A percentile compares a stretch with the other conserved stretches of the same genome.
Evolutionary conservation across 169 alveolate genomes (phyloP).

Genomic region (Cytauxzoon felis): DNA sequence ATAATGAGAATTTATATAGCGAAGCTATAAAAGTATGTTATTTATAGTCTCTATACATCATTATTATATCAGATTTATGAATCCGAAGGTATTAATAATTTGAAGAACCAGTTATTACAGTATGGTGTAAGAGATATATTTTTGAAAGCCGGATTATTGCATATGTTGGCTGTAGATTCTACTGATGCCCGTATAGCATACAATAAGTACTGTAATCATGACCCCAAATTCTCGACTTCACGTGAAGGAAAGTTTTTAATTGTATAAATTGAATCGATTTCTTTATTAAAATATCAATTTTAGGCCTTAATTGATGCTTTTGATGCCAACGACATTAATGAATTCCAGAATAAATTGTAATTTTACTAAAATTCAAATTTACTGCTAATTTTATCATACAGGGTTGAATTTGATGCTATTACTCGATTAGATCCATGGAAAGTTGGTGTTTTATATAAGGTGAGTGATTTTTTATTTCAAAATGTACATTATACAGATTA

Average conservation of each 20-base stretch:
- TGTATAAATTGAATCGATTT: constrained; percentile 1
- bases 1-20: constrained; percentile 15
- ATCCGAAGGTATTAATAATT: constrained; percentile 62
- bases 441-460: constrained; percentile 49
- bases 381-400: background rate
- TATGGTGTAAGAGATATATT: constrained; percentile 69
- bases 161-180: constrained; percentile 30
- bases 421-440: constrained; percentile 55
- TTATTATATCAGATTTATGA: constrained; percentile 54
- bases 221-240: constrained; percentile 31
- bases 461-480: background rate
- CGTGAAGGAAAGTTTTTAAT: constrained; percentile 54
- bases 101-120: constrained; percentile 61
- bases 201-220: constrained; percentile 29
- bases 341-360: constrained; percentile 48
- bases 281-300: background rate
- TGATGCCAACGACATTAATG: constrained; percentile 34
- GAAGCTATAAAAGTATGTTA: constrained; percentile 33
- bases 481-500: background rate
- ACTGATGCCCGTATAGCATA: constrained; percentile 57
- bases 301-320: constrained; percentile 49
- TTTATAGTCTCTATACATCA: background rate
- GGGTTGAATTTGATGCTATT: constrained; percentile 43
- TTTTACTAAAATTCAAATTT: background rate
- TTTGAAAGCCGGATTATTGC: constrained; percentile 65